Evolutionary conservation across 2,329 filamentous ascomycete species (phyloP), one percentile per base, ranked within the genome.

Genomic region (Cytospora chrysosperma): DNA sequence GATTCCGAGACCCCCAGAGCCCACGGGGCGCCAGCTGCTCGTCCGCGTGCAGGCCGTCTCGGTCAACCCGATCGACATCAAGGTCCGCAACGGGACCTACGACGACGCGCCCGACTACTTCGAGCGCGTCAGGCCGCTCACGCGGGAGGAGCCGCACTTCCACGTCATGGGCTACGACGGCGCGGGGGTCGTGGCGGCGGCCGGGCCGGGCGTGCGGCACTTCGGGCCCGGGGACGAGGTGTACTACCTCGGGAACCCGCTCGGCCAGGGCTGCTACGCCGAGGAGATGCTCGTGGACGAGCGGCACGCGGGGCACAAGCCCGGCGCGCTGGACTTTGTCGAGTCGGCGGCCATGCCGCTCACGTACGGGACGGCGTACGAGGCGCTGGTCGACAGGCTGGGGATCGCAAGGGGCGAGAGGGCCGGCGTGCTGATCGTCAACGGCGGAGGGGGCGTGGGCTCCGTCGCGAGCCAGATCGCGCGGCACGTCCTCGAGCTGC

Each of bases 121-220:
- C 67, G 67, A 73, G 15, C 72, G 70, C 32, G 70, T 69, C 34
- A 67, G 66, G 64, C 32, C 65, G 15, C 59, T 70, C 17, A 70
- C 65, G 15, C 58, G 65, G 26, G 54, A 63, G 7, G 40, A 50
- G 56, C 49, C 61, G 37, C 59, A 69, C 55, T 72, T 73, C 56
- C 77, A 80, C 51, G 75, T 80, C 65, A 73, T 76, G 55, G 78
- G 78, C n/a, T 79, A 74, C 59, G 77, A 81, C 60, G 78, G 74
- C 7, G 72, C 78, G 4, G 79, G 79, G 7, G 69, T 75, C 4
- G 73, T 81, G 4, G 68, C 72, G 1, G 67, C 71, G 27, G 73
- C 73, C 17, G 76, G 74, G 0, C 69, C 71, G 2, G 68, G 74
- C 13, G 70, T 71, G 32, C 68, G 68, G 32, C 56, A 72, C 56